Percentiles rank a stretch among this genome's conserved stretches.
Evolutionary conservation across 202 grass and related monocot genomes (phyloP).

Genomic region (Elaeis oleifera): DNA sequence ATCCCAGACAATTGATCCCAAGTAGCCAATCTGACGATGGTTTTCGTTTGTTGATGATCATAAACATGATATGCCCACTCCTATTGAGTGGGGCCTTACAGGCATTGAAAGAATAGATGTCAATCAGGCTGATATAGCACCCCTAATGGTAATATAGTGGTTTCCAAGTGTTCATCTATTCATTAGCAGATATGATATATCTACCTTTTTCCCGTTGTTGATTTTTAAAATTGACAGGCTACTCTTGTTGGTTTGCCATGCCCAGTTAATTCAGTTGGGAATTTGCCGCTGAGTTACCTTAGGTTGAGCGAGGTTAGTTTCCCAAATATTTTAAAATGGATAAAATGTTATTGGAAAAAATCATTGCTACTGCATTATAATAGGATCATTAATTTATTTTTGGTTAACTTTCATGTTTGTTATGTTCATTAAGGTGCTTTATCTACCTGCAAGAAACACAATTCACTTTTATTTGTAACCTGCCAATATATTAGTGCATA

Average conservation of each 20-base stretch:
- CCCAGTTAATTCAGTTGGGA: constrained; percentile 84
- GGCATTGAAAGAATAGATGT: constrained; percentile 92
- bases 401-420: constrained; percentile 7
- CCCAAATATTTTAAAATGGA: background rate
- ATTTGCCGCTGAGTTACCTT: constrained; percentile 76
- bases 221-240: constrained; percentile 51
- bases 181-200: constrained; percentile 19
- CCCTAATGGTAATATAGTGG: constrained; percentile 63
- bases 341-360: no score
- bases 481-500: no score
- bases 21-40: constrained; percentile 63
- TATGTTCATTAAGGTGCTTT: background rate
- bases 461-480: constrained; percentile 20
- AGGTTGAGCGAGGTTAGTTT: constrained; percentile 66
- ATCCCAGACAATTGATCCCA: constrained; percentile 44
- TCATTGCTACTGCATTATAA: no score
- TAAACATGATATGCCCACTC: constrained; percentile 70
- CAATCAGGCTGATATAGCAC: constrained; percentile 93
- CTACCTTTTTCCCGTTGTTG: constrained; percentile 14
- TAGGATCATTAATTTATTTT: constrained; percentile 3
- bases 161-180: constrained; percentile 30
- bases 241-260: constrained; percentile 93
- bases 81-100: constrained; percentile 68
- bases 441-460: no score
- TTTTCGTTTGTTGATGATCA: constrained; percentile 91